phyloP scores from a whole-genome alignment of 2,329 filamentous ascomycete species.

The Hypoxylon sp. region DNA sequence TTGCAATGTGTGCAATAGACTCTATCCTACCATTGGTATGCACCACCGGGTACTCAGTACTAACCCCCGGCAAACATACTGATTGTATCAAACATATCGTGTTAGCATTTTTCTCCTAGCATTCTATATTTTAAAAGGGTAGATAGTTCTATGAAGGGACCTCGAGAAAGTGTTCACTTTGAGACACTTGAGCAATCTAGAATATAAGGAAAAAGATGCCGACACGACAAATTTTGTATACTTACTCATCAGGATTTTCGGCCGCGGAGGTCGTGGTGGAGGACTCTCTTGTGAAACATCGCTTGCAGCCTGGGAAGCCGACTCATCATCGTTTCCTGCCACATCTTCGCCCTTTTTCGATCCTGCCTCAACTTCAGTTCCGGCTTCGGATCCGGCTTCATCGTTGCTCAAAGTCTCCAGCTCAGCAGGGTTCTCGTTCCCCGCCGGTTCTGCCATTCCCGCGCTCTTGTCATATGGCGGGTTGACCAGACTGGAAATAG shows the following conservation, averaged over 20 bases:
- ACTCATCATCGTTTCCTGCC: constrained; percentile 5
- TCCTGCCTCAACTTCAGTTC: neutral
- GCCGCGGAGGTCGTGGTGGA: neutral
- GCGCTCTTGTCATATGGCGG: constrained; percentile 1
- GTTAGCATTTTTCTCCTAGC: too few relatives aligned
- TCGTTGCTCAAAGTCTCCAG: constrained; percentile 1
- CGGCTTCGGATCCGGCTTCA: neutral
- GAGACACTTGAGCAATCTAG: too few relatives aligned
- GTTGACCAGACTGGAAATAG: neutral
- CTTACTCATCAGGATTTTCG: constrained; percentile 23
- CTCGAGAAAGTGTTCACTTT: too few relatives aligned
- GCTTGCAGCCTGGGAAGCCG: constrained; percentile 7
- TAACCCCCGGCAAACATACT: constrained; percentile 22
- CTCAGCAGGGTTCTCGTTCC: neutral
- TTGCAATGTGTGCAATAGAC: neutral
- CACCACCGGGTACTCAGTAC: constrained; percentile 7
- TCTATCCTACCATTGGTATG: constrained; percentile 4
- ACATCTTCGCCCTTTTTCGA: constrained; percentile 10
- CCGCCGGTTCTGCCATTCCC: constrained; percentile 4
- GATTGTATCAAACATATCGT: too few relatives aligned
- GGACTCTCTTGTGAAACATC: constrained; percentile 7
- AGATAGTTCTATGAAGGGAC: too few relatives aligned
- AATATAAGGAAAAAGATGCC: too few relatives aligned
- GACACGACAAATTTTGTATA: too few relatives aligned
- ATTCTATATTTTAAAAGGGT: too few relatives aligned